A percentile compares a stretch with the other conserved stretches of the same genome.
Evolutionary conservation across 768 basidiomycete species (phyloP).

Genomic region (Mycena olivaceomarginata): DNA sequence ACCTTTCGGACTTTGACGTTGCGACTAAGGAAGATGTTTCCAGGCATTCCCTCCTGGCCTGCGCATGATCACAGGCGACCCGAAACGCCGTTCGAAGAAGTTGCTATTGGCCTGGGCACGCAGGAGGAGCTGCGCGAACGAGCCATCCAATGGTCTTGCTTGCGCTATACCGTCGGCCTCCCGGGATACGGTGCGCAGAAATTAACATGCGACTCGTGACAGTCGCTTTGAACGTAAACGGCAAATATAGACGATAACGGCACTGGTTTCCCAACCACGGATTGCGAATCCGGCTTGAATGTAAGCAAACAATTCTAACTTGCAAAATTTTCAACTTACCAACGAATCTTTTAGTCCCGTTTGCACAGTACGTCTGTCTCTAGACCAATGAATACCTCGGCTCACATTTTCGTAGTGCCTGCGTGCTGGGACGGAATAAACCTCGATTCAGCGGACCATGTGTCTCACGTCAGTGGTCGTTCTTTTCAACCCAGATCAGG

Average conservation of each 20-base stretch:
- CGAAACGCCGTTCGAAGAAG: slow-evolving; percentile 82
- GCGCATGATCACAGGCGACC: slow-evolving; percentile 70
- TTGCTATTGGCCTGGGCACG: slow-evolving; percentile 66
- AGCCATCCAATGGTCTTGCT: slow-evolving; percentile 62
- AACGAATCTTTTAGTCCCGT: slow-evolving; percentile 44
- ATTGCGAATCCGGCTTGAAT: slow-evolving; percentile 64
- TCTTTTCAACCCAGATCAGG: not conserved
- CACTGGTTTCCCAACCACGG: slow-evolving; percentile 63
- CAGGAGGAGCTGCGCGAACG: slow-evolving; percentile 63
- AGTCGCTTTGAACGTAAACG: too few relatives aligned
- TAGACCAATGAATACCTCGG: slow-evolving; percentile 44
- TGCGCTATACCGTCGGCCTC: slow-evolving; percentile 59
- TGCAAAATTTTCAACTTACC: not conserved
- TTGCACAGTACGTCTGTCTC: slow-evolving; percentile 48
- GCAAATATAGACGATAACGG: slow-evolving; percentile 34
- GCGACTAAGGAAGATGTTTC: too few relatives aligned
- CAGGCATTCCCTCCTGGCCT: slow-evolving; percentile 65
- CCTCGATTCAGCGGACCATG: slow-evolving; percentile 61
- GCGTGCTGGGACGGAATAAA: slow-evolving; percentile 65
- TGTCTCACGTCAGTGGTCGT: slow-evolving; percentile 49
- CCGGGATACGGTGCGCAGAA: not conserved
- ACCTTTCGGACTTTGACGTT: not conserved
- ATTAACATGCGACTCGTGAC: not conserved
- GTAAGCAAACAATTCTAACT: slow-evolving; percentile 51
- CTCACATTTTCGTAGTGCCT: slow-evolving; percentile 5